Evolutionary conservation across 192 early-diverging fungal species (phyloP), one percentile per base, ranked within the genome.

Genomic region (Phlyctochytrium planicorne): DNA sequence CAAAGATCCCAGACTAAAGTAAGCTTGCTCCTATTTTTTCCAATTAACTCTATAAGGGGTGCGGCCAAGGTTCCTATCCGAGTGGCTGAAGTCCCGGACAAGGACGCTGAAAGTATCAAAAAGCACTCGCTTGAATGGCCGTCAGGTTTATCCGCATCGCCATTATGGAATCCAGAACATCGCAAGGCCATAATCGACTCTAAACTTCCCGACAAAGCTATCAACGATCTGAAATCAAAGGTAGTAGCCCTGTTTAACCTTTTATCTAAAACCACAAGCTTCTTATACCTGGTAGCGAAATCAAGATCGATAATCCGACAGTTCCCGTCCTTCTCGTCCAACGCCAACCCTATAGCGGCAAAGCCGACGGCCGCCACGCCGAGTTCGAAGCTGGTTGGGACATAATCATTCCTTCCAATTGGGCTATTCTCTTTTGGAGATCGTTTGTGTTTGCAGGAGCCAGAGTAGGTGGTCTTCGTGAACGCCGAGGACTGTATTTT

Each of bases 371-470:
- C 20, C 40, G 40, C 6, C 40, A 69, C 31, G 69, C 74, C 25
- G 80, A 82, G 57, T 66, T 73, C 52, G 67, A 59, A 14, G 76
- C 88, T 59, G 93, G 94, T 0, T 95, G 93, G 94, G 90, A 90
- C 24, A 36, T 97, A 23, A 72, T 96, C 31, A 72, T 94, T 3
- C 92, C 93, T 3, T 74, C 78, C 16, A 87, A 88, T 0, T 94
- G 90, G 89, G 94, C 86, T 4, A 90, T 91, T 80, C 67, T 86
- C 10, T 87, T 98, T 66, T 97, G 93, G 94, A 88, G 92, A 75
- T 83, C 88, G 17, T 80, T 98, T 24, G 76, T 91, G 23, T 96
- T 93, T 81, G 91, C 91, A 1, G 96, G 96, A 14, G 91, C 90
- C 0, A 82, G 91, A 56, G 87, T 88, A 1, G 89, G 87, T 31